A percentile compares a stretch with the other conserved stretches of the same genome.
Conservation (phyloP, 129 eudicot genomes). For the Mikania micrantha region DNA sequence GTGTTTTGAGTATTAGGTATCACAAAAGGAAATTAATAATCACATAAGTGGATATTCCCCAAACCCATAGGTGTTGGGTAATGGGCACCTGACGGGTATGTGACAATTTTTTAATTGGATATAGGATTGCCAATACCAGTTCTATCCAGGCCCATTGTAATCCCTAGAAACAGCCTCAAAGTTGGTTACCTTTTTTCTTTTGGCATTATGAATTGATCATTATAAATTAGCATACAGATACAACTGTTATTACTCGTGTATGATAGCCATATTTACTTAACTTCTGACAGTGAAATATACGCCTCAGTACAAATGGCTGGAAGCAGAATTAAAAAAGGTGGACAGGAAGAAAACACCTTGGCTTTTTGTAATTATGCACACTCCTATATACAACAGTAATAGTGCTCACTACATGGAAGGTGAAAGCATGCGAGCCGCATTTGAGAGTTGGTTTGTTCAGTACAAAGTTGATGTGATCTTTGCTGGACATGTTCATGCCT, state of each 20-base stretch:
- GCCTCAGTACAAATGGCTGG: slow-evolving; percentile 79
- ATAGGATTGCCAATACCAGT: too few relatives aligned
- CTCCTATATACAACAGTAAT: slow-evolving; percentile 75
- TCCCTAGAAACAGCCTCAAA: neutral
- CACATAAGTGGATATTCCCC: too few relatives aligned
- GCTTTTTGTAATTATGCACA: slow-evolving; percentile 85
- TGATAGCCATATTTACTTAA: neutral
- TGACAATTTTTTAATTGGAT: too few relatives aligned
- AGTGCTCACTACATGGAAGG: slow-evolving; percentile 87
- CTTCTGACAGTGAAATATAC: slow-evolving; percentile 68
- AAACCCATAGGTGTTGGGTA: too few relatives aligned
- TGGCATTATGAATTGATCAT: neutral
- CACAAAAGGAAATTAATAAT: too few relatives aligned
- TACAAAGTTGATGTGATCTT: slow-evolving; percentile 64
- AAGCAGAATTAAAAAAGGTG: slow-evolving; percentile 57
- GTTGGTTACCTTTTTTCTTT: neutral
- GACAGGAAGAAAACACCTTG: slow-evolving; percentile 89
- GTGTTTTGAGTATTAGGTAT: too few relatives aligned
- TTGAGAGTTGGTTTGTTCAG: slow-evolving; percentile 65
- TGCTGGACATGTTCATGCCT: slow-evolving; percentile 60
- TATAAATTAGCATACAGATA: neutral
- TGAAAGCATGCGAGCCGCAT: slow-evolving; percentile 81
- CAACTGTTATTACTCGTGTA: neutral
- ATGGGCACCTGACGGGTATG: too few relatives aligned
- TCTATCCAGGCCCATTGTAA: too few relatives aligned